Evolutionary conservation across 108 stramenopile genomes (phyloP).

Genomic region (Discostella pseudostelligera): DNA sequence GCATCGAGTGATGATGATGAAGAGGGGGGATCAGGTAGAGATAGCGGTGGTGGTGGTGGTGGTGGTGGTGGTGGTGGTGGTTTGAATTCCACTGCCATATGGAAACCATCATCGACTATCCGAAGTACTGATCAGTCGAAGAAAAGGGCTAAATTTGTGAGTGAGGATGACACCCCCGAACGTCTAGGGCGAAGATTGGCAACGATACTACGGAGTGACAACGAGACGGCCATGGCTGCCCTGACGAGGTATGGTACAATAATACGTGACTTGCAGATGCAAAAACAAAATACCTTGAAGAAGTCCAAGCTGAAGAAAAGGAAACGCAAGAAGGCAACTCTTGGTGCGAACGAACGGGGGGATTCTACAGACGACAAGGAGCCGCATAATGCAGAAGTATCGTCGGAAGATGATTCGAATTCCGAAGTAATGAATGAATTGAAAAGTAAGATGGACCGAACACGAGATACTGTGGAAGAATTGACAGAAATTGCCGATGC

Average conservation of each 20-base stretch:
- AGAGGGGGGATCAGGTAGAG: too few species aligned
- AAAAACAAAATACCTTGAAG: slow-evolving; percentile 23
- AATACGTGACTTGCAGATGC: slow-evolving; percentile 25
- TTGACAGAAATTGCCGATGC: slow-evolving; percentile 71
- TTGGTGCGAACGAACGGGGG: background rate
- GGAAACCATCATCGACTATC: slow-evolving; percentile 20
- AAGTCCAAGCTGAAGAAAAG: slow-evolving; percentile 41
- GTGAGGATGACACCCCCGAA: slow-evolving; percentile 22
- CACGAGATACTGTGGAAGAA: slow-evolving; percentile 47
- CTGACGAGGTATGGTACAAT: slow-evolving; percentile 61
- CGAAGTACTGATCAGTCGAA: slow-evolving; percentile 1
- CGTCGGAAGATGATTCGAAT: slow-evolving; percentile 2
- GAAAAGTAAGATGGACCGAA: slow-evolving; percentile 30
- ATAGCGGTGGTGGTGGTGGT: slow-evolving; percentile 22
- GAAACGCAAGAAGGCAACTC: slow-evolving; percentile 15
- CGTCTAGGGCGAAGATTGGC: slow-evolving; percentile 50
- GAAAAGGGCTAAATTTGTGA: slow-evolving; percentile 22
- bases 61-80: slow-evolving; percentile 29
- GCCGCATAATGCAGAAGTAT: background rate
- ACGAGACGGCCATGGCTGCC: slow-evolving; percentile 66
- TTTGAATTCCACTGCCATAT: slow-evolving; percentile 29
- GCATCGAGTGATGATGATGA: slow-evolving; percentile 47
- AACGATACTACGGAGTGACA: slow-evolving; percentile 45
- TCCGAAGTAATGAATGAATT: slow-evolving; percentile 9
- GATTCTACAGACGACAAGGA: slow-evolving; percentile 12